These are phyloP conservation scores for Acanthamoeba triangularis DNA, from an alignment of 208 protist species.

Conservation along the genomic window DNA sequence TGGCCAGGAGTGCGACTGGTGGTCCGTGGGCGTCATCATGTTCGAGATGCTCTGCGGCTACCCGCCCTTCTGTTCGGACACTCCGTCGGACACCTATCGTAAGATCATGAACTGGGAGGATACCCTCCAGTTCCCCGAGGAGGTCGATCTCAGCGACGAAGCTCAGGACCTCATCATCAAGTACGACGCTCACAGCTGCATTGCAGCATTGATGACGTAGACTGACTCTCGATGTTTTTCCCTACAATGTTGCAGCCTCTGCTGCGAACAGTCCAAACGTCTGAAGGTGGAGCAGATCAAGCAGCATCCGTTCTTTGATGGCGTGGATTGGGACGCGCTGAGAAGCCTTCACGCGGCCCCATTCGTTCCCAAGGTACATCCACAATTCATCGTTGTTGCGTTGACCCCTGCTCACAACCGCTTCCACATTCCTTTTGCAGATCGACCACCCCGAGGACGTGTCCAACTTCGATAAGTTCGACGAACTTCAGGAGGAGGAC, in stretches of 20 bases:
- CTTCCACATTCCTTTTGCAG: neutral
- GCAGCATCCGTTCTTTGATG: constrained; percentile 90
- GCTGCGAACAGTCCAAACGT: constrained; percentile 62
- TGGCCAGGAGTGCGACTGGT: constrained; percentile 98
- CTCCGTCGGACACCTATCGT: constrained; percentile 94
- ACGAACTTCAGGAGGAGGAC: constrained; percentile 23
- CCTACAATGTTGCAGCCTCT: neutral
- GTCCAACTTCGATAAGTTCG: constrained; percentile 75
- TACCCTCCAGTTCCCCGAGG: constrained; percentile 94
- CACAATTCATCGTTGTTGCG: neutral
- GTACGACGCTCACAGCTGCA: neutral
- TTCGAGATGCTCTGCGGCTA: constrained; percentile 98
- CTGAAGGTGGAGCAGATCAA: constrained; percentile 80
- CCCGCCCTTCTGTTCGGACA: constrained; percentile 97
- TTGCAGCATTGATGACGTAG: neutral
- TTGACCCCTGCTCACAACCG: neutral
- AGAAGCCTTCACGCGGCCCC: constrained; percentile 80
- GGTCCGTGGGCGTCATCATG: constrained; percentile 98
- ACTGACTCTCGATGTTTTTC: neutral
- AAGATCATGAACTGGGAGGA: constrained; percentile 97
- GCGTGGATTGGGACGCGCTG: constrained; percentile 90
- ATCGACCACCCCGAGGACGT: constrained; percentile 59
- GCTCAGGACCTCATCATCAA: constrained; percentile 95
- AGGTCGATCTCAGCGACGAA: constrained; percentile 92
- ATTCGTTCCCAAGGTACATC: constrained; percentile 86